phyloP scores from a whole-genome alignment of 1,284 basidiomycete genomes.

The Leccinum holopus region DNA sequence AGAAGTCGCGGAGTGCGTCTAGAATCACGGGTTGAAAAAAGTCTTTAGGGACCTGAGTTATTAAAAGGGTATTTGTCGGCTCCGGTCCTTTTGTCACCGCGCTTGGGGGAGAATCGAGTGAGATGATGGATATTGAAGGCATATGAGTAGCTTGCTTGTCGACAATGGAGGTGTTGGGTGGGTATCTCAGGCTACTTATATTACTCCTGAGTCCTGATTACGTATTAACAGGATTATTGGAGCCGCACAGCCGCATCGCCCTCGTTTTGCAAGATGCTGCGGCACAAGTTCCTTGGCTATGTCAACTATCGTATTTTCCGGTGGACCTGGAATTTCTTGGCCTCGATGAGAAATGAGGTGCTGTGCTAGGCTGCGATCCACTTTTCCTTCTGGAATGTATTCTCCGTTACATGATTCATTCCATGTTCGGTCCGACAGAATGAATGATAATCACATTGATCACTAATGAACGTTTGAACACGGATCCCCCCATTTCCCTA shows the following conservation, averaged over 20 bases:
- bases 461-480: background rate
- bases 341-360: conserved; percentile 5
- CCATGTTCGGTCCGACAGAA: background rate
- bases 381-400: conserved; percentile 22
- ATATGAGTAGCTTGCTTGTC: conserved; percentile 13
- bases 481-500: background rate
- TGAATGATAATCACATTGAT: conserved; percentile 12
- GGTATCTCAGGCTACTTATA: conserved; percentile 16
- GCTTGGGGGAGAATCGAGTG: conserved; percentile 18
- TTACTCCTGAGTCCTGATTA: conserved; percentile 13
- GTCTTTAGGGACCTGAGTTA: conserved; percentile 60
- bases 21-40: conserved; percentile 74
- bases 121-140: conserved; percentile 33
- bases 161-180: background rate
- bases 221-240: conserved; percentile 13
- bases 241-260: conserved; percentile 5
- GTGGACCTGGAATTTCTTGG: conserved; percentile 16
- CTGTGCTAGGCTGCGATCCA: conserved; percentile 14
- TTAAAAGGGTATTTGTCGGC: conserved; percentile 67
- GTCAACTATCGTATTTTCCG: conserved; percentile 7
- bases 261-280: conserved; percentile 10
- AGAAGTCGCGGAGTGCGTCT: conserved; percentile 66
- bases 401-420: conserved; percentile 9
- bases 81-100: conserved; percentile 22
- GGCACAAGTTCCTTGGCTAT: conserved; percentile 17